Evolutionary conservation across 2,329 filamentous ascomycete species (phyloP).

Genomic region (Verruconis gallopava): DNA sequence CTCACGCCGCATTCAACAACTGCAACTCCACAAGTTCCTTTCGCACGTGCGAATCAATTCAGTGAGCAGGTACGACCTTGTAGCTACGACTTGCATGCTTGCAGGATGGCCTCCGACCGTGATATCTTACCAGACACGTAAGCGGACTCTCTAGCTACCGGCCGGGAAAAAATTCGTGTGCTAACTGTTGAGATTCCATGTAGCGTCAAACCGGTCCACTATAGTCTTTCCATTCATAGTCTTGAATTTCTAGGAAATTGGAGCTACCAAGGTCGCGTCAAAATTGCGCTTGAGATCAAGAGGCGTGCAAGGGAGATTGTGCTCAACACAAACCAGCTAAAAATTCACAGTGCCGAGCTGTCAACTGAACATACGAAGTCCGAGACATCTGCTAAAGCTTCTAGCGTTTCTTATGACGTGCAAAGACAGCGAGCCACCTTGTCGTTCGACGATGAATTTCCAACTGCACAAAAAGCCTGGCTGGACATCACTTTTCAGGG

Average conservation of each 20-base stretch:
- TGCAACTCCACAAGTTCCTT: too few species aligned
- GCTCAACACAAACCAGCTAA: slow-evolving; percentile 76
- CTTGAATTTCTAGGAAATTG: slow-evolving; percentile 60
- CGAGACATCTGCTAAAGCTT: slow-evolving; percentile 45
- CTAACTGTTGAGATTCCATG: not conserved
- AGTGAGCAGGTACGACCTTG: slow-evolving; percentile 3
- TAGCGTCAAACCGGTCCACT: slow-evolving; percentile 73
- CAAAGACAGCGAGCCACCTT: slow-evolving; percentile 75
- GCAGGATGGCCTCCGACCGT: slow-evolving; percentile 10
- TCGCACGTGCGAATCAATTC: too few species aligned
- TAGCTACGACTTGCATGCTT: slow-evolving; percentile 4
- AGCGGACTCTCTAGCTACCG: slow-evolving; percentile 13
- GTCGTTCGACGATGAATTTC: slow-evolving; percentile 59
- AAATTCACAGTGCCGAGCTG: slow-evolving; percentile 56
- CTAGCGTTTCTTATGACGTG: slow-evolving; percentile 64
- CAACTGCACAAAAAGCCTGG: slow-evolving; percentile 50
- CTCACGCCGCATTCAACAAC: too few species aligned
- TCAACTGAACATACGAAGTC: slow-evolving; percentile 44
- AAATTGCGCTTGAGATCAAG: slow-evolving; percentile 62
- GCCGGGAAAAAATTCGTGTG: not conserved
- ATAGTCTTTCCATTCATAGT: slow-evolving; percentile 68
- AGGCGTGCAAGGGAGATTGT: slow-evolving; percentile 63
- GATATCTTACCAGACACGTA: slow-evolving; percentile 22
- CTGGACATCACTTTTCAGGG: slow-evolving; percentile 66
- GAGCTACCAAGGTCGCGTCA: slow-evolving; percentile 75